Percentiles rank a stretch among this genome's conserved stretches.
These are phyloP conservation scores for Petunia secreta DNA, from an alignment of 257 asterid species.

Conservation along the genomic window DNA sequence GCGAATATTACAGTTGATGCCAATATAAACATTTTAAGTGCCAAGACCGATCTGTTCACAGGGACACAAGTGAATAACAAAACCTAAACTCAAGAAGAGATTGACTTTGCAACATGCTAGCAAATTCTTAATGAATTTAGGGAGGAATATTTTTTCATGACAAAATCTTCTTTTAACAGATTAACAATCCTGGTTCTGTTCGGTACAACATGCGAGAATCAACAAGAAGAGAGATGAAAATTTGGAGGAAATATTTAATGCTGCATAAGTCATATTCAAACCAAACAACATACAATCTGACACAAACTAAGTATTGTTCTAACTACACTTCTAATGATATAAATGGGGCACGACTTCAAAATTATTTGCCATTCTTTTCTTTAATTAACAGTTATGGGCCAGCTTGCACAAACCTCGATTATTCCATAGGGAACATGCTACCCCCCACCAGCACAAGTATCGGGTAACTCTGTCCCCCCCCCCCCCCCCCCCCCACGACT, in stretches of 20 bases:
- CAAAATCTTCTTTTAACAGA: not conserved
- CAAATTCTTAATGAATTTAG: not conserved
- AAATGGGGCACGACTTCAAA: no score
- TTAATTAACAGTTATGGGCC: no score
- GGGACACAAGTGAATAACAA: not conserved
- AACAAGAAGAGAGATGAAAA: not conserved
- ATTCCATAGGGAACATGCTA: no score
- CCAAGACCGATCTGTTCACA: not conserved
- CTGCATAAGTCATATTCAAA: not conserved
- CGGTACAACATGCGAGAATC: not conserved
- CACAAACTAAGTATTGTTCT: not conserved
- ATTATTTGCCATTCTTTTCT: no score
- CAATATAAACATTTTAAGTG: no score
- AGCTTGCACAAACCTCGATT: no score
- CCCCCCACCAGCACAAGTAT: no score
- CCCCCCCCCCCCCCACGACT: no score
- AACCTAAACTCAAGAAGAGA: conserved; percentile 2
- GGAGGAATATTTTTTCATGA: not conserved
- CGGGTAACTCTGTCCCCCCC: no score
- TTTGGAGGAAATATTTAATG: conserved; percentile 13
- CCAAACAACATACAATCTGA: conserved; percentile 4
- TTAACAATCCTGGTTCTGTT: not conserved
- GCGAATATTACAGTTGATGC: no score
- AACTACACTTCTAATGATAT: not conserved
- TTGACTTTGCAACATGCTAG: not conserved